Conservation (phyloP, 352 stramenopile species). For the Albugo candida region DNA sequence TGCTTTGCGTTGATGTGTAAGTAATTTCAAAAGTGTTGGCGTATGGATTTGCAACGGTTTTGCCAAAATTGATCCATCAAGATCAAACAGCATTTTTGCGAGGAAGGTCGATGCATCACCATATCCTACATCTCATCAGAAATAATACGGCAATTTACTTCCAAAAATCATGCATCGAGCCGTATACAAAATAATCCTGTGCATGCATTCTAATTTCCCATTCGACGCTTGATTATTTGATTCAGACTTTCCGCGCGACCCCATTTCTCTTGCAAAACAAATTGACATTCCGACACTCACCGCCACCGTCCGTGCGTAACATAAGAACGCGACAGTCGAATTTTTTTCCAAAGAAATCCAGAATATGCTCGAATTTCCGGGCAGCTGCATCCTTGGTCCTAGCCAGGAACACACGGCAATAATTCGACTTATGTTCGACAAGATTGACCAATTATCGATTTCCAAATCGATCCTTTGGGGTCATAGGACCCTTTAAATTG, state of each 20-base stretch:
- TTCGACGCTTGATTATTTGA: neutral
- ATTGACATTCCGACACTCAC: neutral
- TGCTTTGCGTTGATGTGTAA: too few species aligned
- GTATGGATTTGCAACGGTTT: too few species aligned
- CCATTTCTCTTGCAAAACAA: neutral
- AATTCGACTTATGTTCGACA: neutral
- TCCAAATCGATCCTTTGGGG: neutral
- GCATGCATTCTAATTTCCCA: neutral
- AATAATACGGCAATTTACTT: slow-evolving; percentile 1
- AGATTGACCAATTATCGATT: neutral
- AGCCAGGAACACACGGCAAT: neutral
- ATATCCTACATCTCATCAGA: too few species aligned
- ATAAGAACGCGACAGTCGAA: neutral
- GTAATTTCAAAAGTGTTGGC: too few species aligned
- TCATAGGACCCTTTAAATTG: neutral
- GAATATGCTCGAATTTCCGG: neutral
- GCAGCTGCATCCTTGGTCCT: neutral
- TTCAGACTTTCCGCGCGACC: neutral
- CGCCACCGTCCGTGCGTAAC: neutral
- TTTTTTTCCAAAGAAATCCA: neutral
- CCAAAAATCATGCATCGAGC: slow-evolving; percentile 4
- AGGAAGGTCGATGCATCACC: too few species aligned
- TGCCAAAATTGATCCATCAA: too few species aligned
- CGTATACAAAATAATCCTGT: neutral
- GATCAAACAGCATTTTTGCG: too few species aligned